Evolutionary conservation across 2,329 filamentous ascomycete genomes (phyloP), one percentile per base, ranked within the genome.

Genomic region (Didymella exigua): DNA sequence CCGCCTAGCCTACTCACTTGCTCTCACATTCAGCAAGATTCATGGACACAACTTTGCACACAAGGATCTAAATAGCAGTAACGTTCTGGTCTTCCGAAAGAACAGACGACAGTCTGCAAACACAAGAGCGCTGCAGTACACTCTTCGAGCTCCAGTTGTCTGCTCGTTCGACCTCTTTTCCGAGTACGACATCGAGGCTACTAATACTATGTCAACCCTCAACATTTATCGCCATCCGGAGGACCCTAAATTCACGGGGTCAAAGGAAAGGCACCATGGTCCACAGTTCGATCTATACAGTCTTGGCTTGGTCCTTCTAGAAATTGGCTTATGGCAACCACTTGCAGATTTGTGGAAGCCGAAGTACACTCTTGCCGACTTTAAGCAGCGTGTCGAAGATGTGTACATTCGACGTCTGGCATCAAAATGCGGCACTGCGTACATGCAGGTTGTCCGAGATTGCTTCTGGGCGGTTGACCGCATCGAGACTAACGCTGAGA

Each of bases 141-240:
- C 90, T 51, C 81, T 92, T 43, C 81, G 89, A 19, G 81, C 85
- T 8, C 89, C 89, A 2, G 81, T 90, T 3, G 77, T 92, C 37
- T 88, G 88, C 1, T 88, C 88, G 0, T 93, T 91, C 62, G 89
- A 93, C 60, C 75, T 92, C 3, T 93, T 93, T 67, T 85, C 83
- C 4, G 80, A 81, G 48, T 79, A 74, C 59, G 77, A 76, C 42
- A 79, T 84, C 38, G 81, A 83, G 46, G 73, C 74, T 8, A 26
- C 61, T 18, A 66, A 58, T 49, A 73, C 80, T 6, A 78, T 79
- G 34, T 64, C 68, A 23, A 59, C 64, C n/a, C 76, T 78, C 7
- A 85, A 83, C 58, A 85, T 88, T 63, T 87, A 89, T 71, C 83
- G 84, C n/a, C 89, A 92, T 67, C 86, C 87, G 0, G 78, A 89